Evolutionary conservation across 164 flowering plant species (phyloP).

Genomic region (Tinospora cordifolia): DNA sequence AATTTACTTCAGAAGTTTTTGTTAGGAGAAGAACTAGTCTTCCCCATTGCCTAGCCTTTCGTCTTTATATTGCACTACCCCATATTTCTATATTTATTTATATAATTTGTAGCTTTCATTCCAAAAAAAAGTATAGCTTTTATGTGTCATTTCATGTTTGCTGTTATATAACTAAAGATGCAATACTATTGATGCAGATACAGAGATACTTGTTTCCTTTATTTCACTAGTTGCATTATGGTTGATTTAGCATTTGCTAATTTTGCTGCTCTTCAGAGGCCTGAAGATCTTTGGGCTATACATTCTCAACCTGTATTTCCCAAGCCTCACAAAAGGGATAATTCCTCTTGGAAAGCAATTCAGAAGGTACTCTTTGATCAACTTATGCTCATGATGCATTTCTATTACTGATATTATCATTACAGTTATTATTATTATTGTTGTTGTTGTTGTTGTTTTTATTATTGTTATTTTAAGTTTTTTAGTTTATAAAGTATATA

Average conservation of each 20-base stretch:
- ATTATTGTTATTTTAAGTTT: not conserved
- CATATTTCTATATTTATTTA: too few species aligned
- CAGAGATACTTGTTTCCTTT: not conserved
- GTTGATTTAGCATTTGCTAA: slow-evolving; percentile 3
- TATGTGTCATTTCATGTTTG: not conserved
- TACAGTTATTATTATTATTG: too few species aligned
- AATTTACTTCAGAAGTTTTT: not conserved
- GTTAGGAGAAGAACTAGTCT: too few species aligned
- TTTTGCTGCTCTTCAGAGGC: slow-evolving; percentile 41
- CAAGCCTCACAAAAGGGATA: slow-evolving; percentile 64
- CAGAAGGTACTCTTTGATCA: slow-evolving; percentile 49
- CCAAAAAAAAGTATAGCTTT: not conserved
- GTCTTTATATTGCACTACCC: too few species aligned
- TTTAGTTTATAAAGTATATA: not conserved
- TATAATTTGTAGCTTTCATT: too few species aligned
- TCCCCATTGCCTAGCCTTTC: too few species aligned
- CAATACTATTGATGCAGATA: not conserved
- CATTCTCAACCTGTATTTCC: slow-evolving; percentile 74
- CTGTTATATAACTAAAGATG: not conserved
- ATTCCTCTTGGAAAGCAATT: slow-evolving; percentile 70
- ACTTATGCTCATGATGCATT: not conserved
- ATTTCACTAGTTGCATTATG: not conserved
- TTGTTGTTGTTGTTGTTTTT: too few species aligned
- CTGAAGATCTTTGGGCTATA: slow-evolving; percentile 83
- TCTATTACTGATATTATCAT: too few species aligned